Conservation (phyloP, 495 filamentous ascomycete species). For the Neurospora tetraspora region DNA sequence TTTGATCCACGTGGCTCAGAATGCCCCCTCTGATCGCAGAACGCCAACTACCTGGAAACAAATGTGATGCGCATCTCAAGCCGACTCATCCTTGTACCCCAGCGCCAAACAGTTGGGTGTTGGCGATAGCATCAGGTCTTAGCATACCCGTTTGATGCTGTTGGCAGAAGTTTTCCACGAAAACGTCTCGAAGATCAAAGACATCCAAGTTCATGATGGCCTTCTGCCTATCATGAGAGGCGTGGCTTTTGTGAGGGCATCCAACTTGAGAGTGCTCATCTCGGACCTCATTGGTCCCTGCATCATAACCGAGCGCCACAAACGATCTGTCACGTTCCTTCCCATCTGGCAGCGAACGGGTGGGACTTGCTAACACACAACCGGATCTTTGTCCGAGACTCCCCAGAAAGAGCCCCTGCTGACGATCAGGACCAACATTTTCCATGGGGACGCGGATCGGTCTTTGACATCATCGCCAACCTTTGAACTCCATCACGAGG, state of each 20-base stretch:
- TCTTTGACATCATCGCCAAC: background rate
- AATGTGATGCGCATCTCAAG: background rate
- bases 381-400: background rate
- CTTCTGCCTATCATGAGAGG: background rate
- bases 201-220: background rate
- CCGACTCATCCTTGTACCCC: background rate
- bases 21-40: background rate
- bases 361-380: background rate
- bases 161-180: background rate
- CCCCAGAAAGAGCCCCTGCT: background rate
- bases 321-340: background rate
- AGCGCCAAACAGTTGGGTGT: background rate
- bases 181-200: background rate
- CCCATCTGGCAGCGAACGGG: background rate
- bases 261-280: background rate
- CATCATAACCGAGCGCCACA: background rate
- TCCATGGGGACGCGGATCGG: background rate
- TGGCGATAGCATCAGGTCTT: background rate
- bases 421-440: background rate
- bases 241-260: background rate
- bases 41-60: background rate
- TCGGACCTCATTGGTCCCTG: background rate
- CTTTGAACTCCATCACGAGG: background rate
- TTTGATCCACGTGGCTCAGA: background rate
- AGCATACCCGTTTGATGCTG: background rate